Evolutionary conservation across 768 basidiomycete species (phyloP).

Genomic region (Cystobasidium tubakii): DNA sequence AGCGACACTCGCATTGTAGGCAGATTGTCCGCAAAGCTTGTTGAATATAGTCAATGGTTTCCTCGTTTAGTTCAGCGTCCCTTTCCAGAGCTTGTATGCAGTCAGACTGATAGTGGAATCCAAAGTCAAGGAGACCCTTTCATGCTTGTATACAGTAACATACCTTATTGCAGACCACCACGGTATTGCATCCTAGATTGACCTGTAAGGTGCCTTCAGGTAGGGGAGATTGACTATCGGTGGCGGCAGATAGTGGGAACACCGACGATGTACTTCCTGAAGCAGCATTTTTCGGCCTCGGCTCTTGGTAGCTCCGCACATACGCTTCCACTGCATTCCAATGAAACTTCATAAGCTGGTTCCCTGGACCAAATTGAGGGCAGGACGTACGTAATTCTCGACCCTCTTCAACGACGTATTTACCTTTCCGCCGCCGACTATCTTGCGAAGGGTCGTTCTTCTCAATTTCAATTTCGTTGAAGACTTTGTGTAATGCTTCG

Average conservation of each 20-base stretch:
- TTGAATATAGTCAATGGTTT: slow-evolving; percentile 88
- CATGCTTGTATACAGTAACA: neutral
- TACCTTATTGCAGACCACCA: slow-evolving; percentile 81
- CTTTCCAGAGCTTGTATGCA: slow-evolving; percentile 43
- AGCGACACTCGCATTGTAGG: slow-evolving; percentile 69
- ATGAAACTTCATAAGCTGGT: neutral
- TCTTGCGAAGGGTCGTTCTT: neutral
- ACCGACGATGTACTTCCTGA: neutral
- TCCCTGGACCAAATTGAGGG: neutral
- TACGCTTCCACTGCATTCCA: slow-evolving; percentile 37
- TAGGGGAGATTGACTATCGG: slow-evolving; percentile 58
- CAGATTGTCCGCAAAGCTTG: slow-evolving; percentile 89
- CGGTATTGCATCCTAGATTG: slow-evolving; percentile 78
- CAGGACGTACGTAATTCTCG: slow-evolving; percentile 5
- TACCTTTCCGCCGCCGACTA: slow-evolving; percentile 6
- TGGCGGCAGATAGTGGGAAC: slow-evolving; percentile 15
- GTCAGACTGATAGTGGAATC: slow-evolving; percentile 45
- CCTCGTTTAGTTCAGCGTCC: slow-evolving; percentile 58
- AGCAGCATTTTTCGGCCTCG: slow-evolving; percentile 8
- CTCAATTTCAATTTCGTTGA: neutral
- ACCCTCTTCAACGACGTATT: slow-evolving; percentile 55
- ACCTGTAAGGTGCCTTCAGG: slow-evolving; percentile 78
- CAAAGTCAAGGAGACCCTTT: no score
- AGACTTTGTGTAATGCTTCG: slow-evolving; percentile 75
- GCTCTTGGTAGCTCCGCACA: slow-evolving; percentile 41